Evolutionary conservation across 352 stramenopile genomes (phyloP).

Genomic region (Globisporangium perplexum): DNA sequence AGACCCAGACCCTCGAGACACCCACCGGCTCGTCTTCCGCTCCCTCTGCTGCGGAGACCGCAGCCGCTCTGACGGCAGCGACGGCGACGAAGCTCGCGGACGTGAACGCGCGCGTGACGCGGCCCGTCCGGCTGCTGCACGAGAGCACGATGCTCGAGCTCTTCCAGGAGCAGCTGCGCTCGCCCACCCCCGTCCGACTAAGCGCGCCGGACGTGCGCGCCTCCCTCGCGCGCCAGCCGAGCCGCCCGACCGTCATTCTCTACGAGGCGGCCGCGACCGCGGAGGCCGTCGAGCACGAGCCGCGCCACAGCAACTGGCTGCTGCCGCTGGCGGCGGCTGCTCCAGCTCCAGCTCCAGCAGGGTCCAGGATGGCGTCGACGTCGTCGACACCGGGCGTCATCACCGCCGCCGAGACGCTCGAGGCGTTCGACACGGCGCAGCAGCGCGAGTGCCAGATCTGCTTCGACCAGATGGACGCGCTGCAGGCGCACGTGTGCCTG

Average conservation of each 20-base stretch:
- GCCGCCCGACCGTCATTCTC: constrained; percentile 11
- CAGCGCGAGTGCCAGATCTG: constrained; percentile 65
- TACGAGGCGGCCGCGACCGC: constrained; percentile 1
- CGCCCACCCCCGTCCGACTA: constrained; percentile 11
- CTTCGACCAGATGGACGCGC: constrained; percentile 51
- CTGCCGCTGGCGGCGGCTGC: neutral
- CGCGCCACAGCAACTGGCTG: neutral
- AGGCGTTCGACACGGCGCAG: constrained; percentile 21
- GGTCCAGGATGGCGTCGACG: too few species aligned
- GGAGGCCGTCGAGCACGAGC: neutral
- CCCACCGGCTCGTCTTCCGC: neutral
- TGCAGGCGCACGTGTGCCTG: constrained; percentile 39
- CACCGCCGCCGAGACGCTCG: constrained; percentile 1
- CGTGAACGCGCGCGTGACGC: constrained; percentile 6
- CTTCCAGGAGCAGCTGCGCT: constrained; percentile 33
- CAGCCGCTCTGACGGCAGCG: too few species aligned
- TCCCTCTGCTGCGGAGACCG: too few species aligned
- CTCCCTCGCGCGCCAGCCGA: constrained; percentile 6
- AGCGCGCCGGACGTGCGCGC: constrained; percentile 1
- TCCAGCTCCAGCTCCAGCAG: neutral
- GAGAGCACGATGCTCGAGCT: constrained; percentile 33
- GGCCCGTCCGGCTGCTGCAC: constrained; percentile 28
- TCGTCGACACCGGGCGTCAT: neutral
- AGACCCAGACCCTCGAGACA: constrained; percentile 8
- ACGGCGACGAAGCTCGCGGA: constrained; percentile 5